phyloP scores from a whole-genome alignment of 2,329 filamentous ascomycete species.

The Exophiala sp. region DNA sequence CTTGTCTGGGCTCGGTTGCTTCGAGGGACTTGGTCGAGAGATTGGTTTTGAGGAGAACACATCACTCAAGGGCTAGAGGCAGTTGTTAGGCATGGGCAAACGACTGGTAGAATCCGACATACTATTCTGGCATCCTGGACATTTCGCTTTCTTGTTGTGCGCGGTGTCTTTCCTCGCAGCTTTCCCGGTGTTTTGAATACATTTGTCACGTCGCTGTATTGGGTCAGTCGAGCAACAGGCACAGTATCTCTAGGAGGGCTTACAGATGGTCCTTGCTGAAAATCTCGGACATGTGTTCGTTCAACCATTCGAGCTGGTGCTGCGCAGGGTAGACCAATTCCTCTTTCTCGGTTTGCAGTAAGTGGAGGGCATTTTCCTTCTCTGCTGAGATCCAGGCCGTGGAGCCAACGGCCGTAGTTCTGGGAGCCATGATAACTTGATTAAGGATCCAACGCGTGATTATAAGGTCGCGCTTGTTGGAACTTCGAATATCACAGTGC shows the following conservation, averaged over 20 bases:
- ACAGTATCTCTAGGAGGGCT: constrained; percentile 36
- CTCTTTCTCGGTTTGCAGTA: constrained; percentile 78
- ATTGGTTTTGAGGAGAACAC: constrained; percentile 45
- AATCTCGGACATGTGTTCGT: constrained; percentile 96
- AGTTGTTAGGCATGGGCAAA: constrained; percentile 13
- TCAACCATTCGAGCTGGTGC: constrained; percentile 96
- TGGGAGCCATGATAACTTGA: constrained; percentile 30
- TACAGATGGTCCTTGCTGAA: constrained; percentile 85
- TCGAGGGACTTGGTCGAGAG: constrained; percentile 31
- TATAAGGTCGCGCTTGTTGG: background rate
- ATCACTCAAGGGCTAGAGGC: constrained; percentile 45
- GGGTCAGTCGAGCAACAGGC: background rate
- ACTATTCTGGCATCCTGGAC: constrained; percentile 44
- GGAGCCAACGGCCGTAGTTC: constrained; percentile 65
- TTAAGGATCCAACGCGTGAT: background rate
- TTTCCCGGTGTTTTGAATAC: constrained; percentile 73
- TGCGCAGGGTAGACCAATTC: constrained; percentile 89
- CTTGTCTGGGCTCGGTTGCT: constrained; percentile 34
- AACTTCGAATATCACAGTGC: background rate
- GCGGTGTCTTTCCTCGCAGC: constrained; percentile 47
- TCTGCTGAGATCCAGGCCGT: constrained; percentile 82
- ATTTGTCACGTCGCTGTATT: constrained; percentile 77
- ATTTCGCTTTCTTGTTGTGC: constrained; percentile 44
- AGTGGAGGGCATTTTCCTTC: constrained; percentile 69
- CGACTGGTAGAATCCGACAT: constrained; percentile 27